Conservation (phyloP, 495 filamentous ascomycete species). For the Xeromyces bisporus region DNA sequence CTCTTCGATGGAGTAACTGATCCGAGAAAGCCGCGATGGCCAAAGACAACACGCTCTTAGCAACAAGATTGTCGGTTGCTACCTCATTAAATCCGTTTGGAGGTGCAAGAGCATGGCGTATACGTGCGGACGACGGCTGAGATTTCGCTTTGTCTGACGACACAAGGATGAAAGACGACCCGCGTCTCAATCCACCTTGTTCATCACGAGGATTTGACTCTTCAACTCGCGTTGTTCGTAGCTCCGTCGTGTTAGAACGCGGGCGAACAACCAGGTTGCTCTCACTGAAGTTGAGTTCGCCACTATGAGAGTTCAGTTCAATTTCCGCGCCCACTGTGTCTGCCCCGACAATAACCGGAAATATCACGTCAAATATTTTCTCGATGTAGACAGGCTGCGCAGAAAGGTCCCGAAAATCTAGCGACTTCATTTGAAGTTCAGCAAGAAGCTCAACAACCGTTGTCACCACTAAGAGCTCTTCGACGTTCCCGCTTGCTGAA, state of each 20-base stretch:
- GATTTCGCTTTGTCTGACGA: conserved; percentile 46
- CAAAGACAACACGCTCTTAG: conserved; percentile 59
- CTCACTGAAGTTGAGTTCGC: conserved; percentile 67
- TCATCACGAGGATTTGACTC: conserved; percentile 27
- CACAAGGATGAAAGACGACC: conserved; percentile 80
- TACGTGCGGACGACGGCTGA: conserved; percentile 37
- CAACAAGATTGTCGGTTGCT: conserved; percentile 47
- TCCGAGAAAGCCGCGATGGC: conserved; percentile 64
- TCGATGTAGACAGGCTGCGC: conserved; percentile 60
- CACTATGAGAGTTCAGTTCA: conserved; percentile 65
- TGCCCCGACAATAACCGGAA: conserved; percentile 69
- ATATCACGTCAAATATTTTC: conserved; percentile 59
- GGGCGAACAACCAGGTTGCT: conserved; percentile 69
- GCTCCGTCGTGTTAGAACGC: conserved; percentile 44
- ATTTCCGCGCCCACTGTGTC: conserved; percentile 65
- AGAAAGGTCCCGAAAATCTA: conserved; percentile 65
- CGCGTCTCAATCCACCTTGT: conserved; percentile 43
- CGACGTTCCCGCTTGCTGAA: conserved; percentile 1
- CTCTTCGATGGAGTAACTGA: conserved; percentile 65
- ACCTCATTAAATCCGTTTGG: conserved; percentile 20
- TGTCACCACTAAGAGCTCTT: conserved; percentile 35
- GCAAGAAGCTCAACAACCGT: conserved; percentile 64
- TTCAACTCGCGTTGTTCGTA: conserved; percentile 52
- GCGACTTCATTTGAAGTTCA: conserved; percentile 56
- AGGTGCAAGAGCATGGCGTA: conserved; percentile 39